Evolutionary conservation across 2,329 filamentous ascomycete species (phyloP), one percentile per base, ranked within the genome.

Genomic region (Calonectria ilicicola): DNA sequence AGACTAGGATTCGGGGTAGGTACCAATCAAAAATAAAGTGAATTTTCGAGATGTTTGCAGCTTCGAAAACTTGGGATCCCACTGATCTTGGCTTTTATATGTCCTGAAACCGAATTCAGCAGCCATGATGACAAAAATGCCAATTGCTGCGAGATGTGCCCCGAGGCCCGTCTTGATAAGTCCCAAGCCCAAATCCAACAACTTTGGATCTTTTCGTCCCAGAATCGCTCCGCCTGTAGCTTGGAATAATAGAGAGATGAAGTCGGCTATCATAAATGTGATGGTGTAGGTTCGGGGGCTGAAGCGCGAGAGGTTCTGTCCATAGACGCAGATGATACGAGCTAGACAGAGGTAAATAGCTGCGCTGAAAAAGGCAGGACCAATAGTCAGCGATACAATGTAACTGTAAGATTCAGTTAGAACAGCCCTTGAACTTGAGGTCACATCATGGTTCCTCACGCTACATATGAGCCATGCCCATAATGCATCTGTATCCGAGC

Each of bases 301-400:
- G 69, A 84, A 77, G n/a, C 79, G 78, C n/a, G 81, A 82, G 1
- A 81, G 69, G 3, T 85, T 81, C 1, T 83, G 79, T 0, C 86
- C 86, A 71, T 86, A 88, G 5, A 83, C 84, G 68, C 81, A 80
- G 29, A 88, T 86, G 72, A 89, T 86, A 56, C 84, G 82, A 19
- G 85, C 80, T 44, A 93, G 83, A 70, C 88, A 91, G 63, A 93
- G 83, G 79, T 93, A 93, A 69, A 93, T 89, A 2, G 87, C 89
- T 1, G 90, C 91, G 2, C 89, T 87, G 76, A 93, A 84, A 81
- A 93, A 93, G 1, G 91, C 91, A 0, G 92, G 91, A 0, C 85
- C 91, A 68, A 93, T 87, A 1, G 91, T 93, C 47, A 94, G 83
- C 68, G 87, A 89, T 75, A 79, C 89, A 26, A 80, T 76, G 21